Conservation (phyloP, 2,329 filamentous ascomycete species). For the Hymenoscyphus occultus region DNA sequence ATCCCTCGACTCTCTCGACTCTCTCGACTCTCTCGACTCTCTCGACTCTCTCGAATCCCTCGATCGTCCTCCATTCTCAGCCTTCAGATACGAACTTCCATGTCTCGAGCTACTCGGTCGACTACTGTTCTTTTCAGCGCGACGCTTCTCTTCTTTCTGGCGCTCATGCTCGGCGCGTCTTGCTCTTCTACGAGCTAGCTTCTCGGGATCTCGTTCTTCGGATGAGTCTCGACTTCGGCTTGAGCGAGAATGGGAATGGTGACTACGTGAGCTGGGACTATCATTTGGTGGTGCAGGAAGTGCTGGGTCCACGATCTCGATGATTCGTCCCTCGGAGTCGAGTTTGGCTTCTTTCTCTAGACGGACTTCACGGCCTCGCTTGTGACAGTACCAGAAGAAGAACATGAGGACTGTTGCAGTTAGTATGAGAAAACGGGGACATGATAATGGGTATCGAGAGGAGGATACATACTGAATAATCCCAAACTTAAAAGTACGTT, state of each 20-base stretch:
- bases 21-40: too few relatives aligned
- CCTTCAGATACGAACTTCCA: background rate
- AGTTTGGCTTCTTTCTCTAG: conserved; percentile 43
- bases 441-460: background rate
- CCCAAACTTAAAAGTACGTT: conserved; percentile 90
- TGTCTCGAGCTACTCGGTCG: conserved; percentile 3
- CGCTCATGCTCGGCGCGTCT: conserved; percentile 9
- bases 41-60: conserved; percentile 9
- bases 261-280: background rate
- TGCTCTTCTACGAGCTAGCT: conserved; percentile 2
- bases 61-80: conserved; percentile 9
- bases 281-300: background rate
- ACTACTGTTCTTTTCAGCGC: conserved; percentile 6
- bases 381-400: conserved; percentile 97
- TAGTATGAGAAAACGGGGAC: conserved; percentile 13
- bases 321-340: conserved; percentile 9
- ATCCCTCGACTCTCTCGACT: conserved; percentile 7
- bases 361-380: conserved; percentile 82
- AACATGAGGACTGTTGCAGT: conserved; percentile 67
- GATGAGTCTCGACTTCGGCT: conserved; percentile 3
- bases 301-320: conserved; percentile 1
- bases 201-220: conserved; percentile 1
- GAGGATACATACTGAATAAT: conserved; percentile 67
- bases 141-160: conserved; percentile 9
- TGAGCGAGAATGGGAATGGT: background rate